Evolutionary conservation across 768 basidiomycete species (phyloP).

Genomic region (Boletellus emodensis): DNA sequence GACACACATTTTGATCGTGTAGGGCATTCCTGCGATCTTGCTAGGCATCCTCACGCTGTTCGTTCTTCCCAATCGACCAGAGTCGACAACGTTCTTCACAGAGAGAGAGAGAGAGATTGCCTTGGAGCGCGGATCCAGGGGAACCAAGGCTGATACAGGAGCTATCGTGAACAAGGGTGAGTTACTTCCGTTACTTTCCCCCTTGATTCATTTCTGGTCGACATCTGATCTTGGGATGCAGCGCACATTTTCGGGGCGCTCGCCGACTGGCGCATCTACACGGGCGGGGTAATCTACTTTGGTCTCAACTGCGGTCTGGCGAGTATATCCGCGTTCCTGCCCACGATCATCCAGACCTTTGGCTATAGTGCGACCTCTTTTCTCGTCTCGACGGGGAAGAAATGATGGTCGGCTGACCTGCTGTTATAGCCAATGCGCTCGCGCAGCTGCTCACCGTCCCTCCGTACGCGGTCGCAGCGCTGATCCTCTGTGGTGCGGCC

Average conservation of each 20-base stretch:
- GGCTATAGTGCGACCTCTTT: conserved; percentile 53
- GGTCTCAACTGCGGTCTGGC: conserved; percentile 72
- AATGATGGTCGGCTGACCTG: not conserved
- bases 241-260: conserved; percentile 63
- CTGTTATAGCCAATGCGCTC: conserved; percentile 49
- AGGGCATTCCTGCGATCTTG: conserved; percentile 67
- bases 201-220: too few species aligned
- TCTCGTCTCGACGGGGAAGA: not conserved
- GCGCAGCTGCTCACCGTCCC: conserved; percentile 78
- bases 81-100: conserved; percentile 58
- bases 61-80: conserved; percentile 66
- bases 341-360: conserved; percentile 74
- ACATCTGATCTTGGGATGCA: conserved; percentile 23
- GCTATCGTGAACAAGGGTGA: conserved; percentile 60
- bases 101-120: conserved; percentile 55
- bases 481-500: conserved; percentile 56
- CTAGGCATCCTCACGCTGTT: conserved; percentile 56
- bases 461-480: conserved; percentile 69
- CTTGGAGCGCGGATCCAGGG: conserved; percentile 62
- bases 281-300: conserved; percentile 72
- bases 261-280: conserved; percentile 67
- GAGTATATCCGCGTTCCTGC: conserved; percentile 80
- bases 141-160: conserved; percentile 62
- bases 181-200: not conserved
- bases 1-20: not conserved